These are phyloP conservation scores for Pichia sp. DNA, from an alignment of 1,139 yeast species.

Conservation along the genomic window DNA sequence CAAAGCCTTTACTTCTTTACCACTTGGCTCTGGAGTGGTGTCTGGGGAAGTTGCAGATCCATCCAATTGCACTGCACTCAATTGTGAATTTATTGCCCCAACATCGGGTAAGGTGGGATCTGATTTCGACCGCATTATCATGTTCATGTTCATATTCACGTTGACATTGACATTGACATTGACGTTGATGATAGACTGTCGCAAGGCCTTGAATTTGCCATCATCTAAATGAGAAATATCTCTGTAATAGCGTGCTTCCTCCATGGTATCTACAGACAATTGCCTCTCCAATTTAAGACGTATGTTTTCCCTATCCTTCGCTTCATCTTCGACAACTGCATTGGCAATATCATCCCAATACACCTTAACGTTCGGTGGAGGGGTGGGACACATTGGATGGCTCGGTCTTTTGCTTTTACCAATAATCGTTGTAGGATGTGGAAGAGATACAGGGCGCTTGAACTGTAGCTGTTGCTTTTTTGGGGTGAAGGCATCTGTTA, in stretches of 20 bases:
- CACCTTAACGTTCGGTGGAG: constrained; percentile 23
- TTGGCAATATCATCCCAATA: constrained; percentile 17
- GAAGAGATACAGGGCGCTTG: too few relatives aligned
- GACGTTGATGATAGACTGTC: constrained; percentile 51
- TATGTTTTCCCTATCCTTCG: constrained; percentile 31
- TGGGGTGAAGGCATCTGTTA: too few relatives aligned
- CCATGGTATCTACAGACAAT: constrained; percentile 52
- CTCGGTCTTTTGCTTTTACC: constrained; percentile 36
- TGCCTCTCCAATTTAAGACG: constrained; percentile 45
- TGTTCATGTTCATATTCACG: not conserved
- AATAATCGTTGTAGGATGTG: too few relatives aligned
- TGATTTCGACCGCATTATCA: not conserved
- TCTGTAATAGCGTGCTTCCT: constrained; percentile 55
- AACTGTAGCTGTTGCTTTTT: too few relatives aligned
- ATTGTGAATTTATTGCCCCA: not conserved
- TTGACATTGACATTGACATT: not conserved
- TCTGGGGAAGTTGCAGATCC: too few relatives aligned
- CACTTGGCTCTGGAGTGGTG: not conserved
- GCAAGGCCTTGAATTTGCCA: constrained; percentile 61
- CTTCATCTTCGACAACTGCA: constrained; percentile 21
- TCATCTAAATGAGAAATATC: constrained; percentile 55
- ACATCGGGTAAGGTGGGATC: not conserved
- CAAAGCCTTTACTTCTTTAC: too few relatives aligned
- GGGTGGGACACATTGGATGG: constrained; percentile 33
- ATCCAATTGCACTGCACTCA: not conserved